These are phyloP conservation scores for Pneumocystis sp. DNA, from an alignment of 1,139 yeast species.

Conservation along the genomic window DNA sequence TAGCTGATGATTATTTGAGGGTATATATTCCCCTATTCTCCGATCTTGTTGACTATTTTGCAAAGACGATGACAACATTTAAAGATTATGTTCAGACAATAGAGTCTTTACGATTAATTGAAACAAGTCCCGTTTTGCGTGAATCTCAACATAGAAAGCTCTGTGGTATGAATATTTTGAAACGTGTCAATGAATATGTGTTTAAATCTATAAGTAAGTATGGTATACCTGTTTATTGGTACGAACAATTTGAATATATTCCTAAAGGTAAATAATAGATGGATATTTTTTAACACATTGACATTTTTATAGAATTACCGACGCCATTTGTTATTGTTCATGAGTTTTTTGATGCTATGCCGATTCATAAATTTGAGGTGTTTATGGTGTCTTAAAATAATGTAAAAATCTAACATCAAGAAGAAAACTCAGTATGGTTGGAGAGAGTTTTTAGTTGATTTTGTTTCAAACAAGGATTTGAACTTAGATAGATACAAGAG, in stretches of 20 bases:
- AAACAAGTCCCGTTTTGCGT: slow-evolving; percentile 56
- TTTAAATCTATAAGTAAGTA: slow-evolving; percentile 32
- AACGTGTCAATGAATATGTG: slow-evolving; percentile 26
- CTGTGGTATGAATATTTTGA: slow-evolving; percentile 28
- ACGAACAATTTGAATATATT: slow-evolving; percentile 50
- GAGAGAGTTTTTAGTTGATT: slow-evolving; percentile 64
- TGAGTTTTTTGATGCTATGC: slow-evolving; percentile 78
- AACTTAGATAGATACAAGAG: slow-evolving; percentile 9
- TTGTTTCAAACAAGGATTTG: slow-evolving; percentile 17
- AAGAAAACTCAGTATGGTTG: slow-evolving; percentile 44
- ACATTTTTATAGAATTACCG: slow-evolving; percentile 7
- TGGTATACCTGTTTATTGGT: slow-evolving; percentile 49
- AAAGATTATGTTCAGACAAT: slow-evolving; percentile 23
- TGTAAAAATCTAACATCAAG: background rate
- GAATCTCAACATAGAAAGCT: slow-evolving; percentile 40
- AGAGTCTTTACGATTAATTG: slow-evolving; percentile 42
- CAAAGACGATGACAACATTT: slow-evolving; percentile 8
- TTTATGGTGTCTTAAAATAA: background rate
- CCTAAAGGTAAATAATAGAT: slow-evolving; percentile 23
- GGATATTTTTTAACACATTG: slow-evolving; percentile 4
- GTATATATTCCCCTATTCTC: slow-evolving; percentile 20
- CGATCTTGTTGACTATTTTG: background rate
- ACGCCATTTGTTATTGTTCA: slow-evolving; percentile 63
- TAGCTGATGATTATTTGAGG: slow-evolving; percentile 49
- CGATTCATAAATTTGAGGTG: slow-evolving; percentile 51